Conservation (phyloP, 306 rosid species). For the Cicer pinnatifidum region DNA sequence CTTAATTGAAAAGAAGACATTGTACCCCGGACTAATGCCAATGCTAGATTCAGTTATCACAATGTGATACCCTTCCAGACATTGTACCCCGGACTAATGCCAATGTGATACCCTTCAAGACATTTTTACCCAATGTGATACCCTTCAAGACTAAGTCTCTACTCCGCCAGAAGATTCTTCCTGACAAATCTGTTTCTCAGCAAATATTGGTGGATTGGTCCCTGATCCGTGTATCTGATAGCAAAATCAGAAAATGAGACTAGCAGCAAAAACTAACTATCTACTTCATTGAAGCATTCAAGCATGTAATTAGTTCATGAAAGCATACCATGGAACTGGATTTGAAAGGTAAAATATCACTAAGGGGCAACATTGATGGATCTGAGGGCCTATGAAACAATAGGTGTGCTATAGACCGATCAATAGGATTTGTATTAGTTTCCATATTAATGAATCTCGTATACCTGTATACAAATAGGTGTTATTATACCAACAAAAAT, state of each 20-base stretch:
- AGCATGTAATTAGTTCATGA: constrained; percentile 25
- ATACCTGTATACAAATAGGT: constrained; percentile 55
- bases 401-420: constrained; percentile 83
- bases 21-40: constrained; percentile 30
- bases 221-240: constrained; percentile 56
- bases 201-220: constrained; percentile 50
- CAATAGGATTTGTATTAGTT: constrained; percentile 82
- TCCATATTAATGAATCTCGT: constrained; percentile 67
- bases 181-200: constrained; percentile 57
- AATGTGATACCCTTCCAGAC: constrained; percentile 32
- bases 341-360: constrained; percentile 47
- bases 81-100: no score
- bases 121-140: neutral
- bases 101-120: constrained; percentile 15
- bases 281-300: constrained; percentile 30
- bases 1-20: constrained; percentile 15
- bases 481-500: constrained; percentile 36
- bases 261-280: neutral
- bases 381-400: constrained; percentile 82
- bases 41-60: constrained; percentile 28
- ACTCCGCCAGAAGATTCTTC: constrained; percentile 53
- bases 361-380: constrained; percentile 51
- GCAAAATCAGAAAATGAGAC: constrained; percentile 45
- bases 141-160: constrained; percentile 38
- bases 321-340: constrained; percentile 59